These are phyloP conservation scores for Pichia sp. DNA, from an alignment of 1,139 yeast genomes.

Conservation along the genomic window DNA sequence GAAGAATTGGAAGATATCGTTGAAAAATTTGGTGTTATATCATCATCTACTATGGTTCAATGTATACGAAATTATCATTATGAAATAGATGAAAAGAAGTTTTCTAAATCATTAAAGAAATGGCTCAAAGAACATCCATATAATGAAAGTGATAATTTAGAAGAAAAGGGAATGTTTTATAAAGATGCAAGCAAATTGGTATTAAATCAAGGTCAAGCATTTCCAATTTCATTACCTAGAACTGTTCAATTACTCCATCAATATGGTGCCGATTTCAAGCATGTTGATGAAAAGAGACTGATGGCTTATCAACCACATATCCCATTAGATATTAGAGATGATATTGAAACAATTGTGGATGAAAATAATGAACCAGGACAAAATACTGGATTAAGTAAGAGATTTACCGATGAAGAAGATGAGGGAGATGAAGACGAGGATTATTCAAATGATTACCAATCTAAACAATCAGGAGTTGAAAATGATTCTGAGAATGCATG, in stretches of 20 bases:
- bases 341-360: slow-evolving; percentile 54
- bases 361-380: slow-evolving; percentile 32
- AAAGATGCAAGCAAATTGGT: slow-evolving; percentile 38
- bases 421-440: background rate
- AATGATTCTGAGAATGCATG: background rate
- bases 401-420: slow-evolving; percentile 17
- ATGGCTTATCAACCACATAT: slow-evolving; percentile 56
- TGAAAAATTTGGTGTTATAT: slow-evolving; percentile 51
- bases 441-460: background rate
- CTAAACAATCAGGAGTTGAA: too few species aligned
- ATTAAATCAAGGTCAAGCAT: slow-evolving; percentile 44
- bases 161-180: slow-evolving; percentile 24
- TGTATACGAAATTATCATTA: slow-evolving; percentile 73
- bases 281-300: slow-evolving; percentile 38
- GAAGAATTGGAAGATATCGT: slow-evolving; percentile 54
- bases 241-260: slow-evolving; percentile 50
- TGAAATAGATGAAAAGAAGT: slow-evolving; percentile 70
- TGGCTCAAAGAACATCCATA: slow-evolving; percentile 24
- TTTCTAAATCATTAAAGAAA: slow-evolving; percentile 43
- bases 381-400: slow-evolving; percentile 10
- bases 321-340: slow-evolving; percentile 55
- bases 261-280: slow-evolving; percentile 58
- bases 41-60: slow-evolving; percentile 65
- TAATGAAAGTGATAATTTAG: slow-evolving; percentile 18
- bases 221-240: slow-evolving; percentile 53